Percentiles rank a stretch among this genome's conserved stretches.
phyloP scores from a whole-genome alignment of 2,329 filamentous ascomycete genomes.

The Penicillium brasilianum region DNA sequence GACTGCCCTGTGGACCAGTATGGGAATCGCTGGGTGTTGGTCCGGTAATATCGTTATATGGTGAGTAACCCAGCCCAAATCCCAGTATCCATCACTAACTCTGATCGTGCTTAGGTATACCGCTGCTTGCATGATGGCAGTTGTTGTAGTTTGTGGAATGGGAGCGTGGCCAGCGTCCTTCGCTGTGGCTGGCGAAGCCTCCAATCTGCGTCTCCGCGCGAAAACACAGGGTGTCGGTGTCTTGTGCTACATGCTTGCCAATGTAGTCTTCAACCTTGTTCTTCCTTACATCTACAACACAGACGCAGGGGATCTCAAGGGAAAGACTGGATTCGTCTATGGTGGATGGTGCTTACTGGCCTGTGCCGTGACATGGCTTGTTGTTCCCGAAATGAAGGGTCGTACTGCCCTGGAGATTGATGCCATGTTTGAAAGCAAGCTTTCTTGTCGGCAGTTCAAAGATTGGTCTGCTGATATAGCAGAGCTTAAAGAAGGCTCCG shows the following conservation, averaged over 20 bases:
- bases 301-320: constrained; percentile 49
- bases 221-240: constrained; percentile 50
- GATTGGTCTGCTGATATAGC: constrained; percentile 24
- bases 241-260: constrained; percentile 47
- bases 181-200: constrained; percentile 43
- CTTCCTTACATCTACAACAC: constrained; percentile 60
- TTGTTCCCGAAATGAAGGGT: constrained; percentile 61
- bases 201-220: constrained; percentile 44
- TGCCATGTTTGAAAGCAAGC: constrained; percentile 37
- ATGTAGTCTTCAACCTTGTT: constrained; percentile 52
- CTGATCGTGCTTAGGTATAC: constrained; percentile 41
- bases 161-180: constrained; percentile 46
- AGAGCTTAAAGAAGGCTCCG: constrained; percentile 1
- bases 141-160: constrained; percentile 47
- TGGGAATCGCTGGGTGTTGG: constrained; percentile 57
- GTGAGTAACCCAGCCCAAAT: constrained; percentile 33
- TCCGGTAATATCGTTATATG: constrained; percentile 46
- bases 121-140: constrained; percentile 50
- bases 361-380: constrained; percentile 47
- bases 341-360: constrained; percentile 40
- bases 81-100: background rate
- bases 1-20: constrained; percentile 49
- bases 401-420: constrained; percentile 57
- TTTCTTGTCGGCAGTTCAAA: constrained; percentile 33
- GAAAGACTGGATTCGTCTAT: constrained; percentile 51